Conservation (phyloP, 305 asterid species). For the Petunia hybrid region DNA sequence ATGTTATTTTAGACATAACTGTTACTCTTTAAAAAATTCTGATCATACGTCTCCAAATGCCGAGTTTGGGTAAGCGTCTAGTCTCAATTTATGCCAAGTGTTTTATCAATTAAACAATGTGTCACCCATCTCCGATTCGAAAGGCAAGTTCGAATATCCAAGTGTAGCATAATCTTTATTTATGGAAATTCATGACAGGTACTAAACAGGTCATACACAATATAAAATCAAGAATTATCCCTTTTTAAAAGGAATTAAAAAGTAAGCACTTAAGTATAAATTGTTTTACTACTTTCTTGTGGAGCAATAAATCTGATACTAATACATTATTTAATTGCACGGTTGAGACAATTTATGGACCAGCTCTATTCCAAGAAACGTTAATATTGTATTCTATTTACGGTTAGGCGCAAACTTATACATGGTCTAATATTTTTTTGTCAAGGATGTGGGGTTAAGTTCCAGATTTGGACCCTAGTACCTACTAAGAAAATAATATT, state of each 20-base stretch:
- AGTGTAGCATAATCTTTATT: background rate
- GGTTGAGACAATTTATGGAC: constrained; percentile 1
- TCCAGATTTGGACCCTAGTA: background rate
- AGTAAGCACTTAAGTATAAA: background rate
- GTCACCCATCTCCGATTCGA: too few species aligned
- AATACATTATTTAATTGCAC: background rate
- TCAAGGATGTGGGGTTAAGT: constrained; percentile 24
- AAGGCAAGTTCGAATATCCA: background rate
- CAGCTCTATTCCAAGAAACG: background rate
- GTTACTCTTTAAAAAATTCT: too few species aligned
- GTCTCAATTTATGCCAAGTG: too few species aligned
- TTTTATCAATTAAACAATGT: too few species aligned
- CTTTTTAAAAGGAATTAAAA: background rate
- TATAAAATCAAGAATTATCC: constrained; percentile 1
- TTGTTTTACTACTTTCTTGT: background rate
- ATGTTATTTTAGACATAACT: too few species aligned
- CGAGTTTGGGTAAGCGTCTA: too few species aligned
- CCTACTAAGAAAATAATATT: background rate
- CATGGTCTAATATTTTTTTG: constrained; percentile 22
- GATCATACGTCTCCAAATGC: too few species aligned
- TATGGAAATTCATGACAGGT: background rate
- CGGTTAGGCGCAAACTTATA: background rate
- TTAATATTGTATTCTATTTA: background rate
- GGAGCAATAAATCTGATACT: background rate
- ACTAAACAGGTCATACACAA: background rate